Percentiles rank a stretch among this genome's conserved stretches.
Evolutionary conservation across 345 rosid species (phyloP).

Genomic region (Clausena lansium): DNA sequence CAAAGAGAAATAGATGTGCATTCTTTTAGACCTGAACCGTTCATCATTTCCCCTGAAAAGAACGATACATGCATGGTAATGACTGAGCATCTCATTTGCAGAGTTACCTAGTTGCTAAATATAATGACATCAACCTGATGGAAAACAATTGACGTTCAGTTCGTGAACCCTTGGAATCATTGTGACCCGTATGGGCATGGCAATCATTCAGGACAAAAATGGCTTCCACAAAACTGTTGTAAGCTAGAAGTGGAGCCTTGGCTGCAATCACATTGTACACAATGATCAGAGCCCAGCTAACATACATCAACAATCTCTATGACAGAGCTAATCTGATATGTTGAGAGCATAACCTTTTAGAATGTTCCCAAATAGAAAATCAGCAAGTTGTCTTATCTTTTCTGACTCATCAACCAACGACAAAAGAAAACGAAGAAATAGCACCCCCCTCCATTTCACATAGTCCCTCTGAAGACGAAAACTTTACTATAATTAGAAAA

Average conservation of each 20-base stretch:
- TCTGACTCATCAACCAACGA: conserved; percentile 93
- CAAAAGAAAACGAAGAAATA: conserved; percentile 79
- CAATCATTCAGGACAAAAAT: conserved; percentile 84
- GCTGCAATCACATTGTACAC: conserved; percentile 38
- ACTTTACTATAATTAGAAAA: neutral
- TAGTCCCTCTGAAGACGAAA: conserved; percentile 74
- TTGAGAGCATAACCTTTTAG: conserved; percentile 58
- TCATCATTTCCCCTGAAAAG: conserved; percentile 76
- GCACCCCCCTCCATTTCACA: conserved; percentile 97
- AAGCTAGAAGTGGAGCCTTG: conserved; percentile 93
- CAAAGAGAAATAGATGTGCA: conserved; percentile 74
- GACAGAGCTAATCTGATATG: neutral
- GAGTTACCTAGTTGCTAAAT: conserved; percentile 1
- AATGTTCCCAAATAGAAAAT: conserved; percentile 83
- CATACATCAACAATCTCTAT: neutral
- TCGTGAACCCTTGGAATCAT: conserved; percentile 49
- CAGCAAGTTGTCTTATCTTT: conserved; percentile 85
- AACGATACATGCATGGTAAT: conserved; percentile 9
- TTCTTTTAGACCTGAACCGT: conserved; percentile 71
- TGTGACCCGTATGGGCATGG: conserved; percentile 55
- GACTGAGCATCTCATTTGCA: conserved; percentile 14
- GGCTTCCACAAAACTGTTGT: conserved; percentile 97
- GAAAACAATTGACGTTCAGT: conserved; percentile 59
- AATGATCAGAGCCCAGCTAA: conserved; percentile 18
- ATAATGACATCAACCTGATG: conserved; percentile 47